Evolutionary conservation across 768 basidiomycete species (phyloP), one percentile per base, ranked within the genome.

Genomic region (Xerocomellus chrysenteron): DNA sequence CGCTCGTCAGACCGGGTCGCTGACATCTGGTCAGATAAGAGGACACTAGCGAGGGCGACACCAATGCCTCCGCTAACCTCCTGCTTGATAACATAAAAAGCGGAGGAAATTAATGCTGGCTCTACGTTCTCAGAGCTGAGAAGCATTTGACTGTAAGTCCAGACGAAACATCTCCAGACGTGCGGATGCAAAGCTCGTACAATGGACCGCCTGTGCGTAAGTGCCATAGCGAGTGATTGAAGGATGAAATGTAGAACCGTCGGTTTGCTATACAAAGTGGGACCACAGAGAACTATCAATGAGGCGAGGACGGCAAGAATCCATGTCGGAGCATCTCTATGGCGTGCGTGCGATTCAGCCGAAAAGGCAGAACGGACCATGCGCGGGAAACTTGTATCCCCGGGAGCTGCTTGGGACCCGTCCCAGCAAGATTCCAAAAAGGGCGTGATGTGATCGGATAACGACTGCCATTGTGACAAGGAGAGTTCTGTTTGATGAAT

Each of bases 121-220:
- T 73, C 65, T 13, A 62, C 50, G 3, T 58, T 52, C 16, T 60
- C 63, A 13, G 59, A 21, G 35, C 26, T 37, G 44, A 54, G 19
- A 43, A 75, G 73, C 45, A 84, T 62, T 17, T 74, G 75, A 19
- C 76, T 68, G 55, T 80, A 84, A 2, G 79, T 76, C 84, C 85
- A 86, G 21, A 86, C 68, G 28, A 86, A 71, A 50, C 80, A 76
- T 50, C 72, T 75, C 84, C 84, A 87, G 21, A 80, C 67, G 36
- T 75, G 75, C 1, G 77, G 65, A 42, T 78, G 75, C 9, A 82
- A 68, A 17, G 69, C 64, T 13, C 71, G 73, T 12, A 80, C 68
- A 6, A 67, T 49, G 12, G 66, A 62, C n/a, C 71, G 66, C 46
- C 72, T 70, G 56, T 80, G 75, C 4, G 48, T 62, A 1, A 71